These are phyloP conservation scores for Candida sanyaensis DNA, from an alignment of 1,139 yeast species.

Conservation along the genomic window DNA sequence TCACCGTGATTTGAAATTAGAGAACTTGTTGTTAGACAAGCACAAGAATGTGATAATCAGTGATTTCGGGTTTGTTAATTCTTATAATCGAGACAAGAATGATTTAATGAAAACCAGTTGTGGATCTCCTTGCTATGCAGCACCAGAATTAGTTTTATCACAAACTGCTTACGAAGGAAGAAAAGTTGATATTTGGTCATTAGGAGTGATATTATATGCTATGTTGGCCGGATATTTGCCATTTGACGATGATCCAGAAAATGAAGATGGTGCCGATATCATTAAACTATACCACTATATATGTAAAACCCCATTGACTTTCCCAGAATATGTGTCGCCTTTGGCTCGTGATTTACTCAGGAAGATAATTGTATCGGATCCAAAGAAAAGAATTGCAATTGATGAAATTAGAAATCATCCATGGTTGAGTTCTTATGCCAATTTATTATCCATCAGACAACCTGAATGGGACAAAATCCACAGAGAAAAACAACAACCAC, in stretches of 20 bases:
- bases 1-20: constrained; percentile 77
- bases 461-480: constrained; percentile 82
- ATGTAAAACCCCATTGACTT: constrained; percentile 86
- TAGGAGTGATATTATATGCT: constrained; percentile 93
- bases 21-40: constrained; percentile 72
- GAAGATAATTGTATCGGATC: constrained; percentile 83
- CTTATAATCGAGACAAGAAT: constrained; percentile 61
- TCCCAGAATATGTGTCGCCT: constrained; percentile 92
- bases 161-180: constrained; percentile 90
- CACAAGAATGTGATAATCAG: constrained; percentile 78
- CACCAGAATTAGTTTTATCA: constrained; percentile 92
- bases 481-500: constrained; percentile 28
- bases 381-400: constrained; percentile 71
- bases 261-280: constrained; percentile 95
- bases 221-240: constrained; percentile 98
- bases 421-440: constrained; percentile 83
- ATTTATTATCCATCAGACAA: constrained; percentile 81
- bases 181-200: constrained; percentile 95
- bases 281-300: constrained; percentile 89
- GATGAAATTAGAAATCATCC: constrained; percentile 76
- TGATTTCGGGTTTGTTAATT: constrained; percentile 91
- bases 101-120: constrained; percentile 95
- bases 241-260: constrained; percentile 95
- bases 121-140: constrained; percentile 98
- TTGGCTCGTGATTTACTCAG: constrained; percentile 89